phyloP scores from a whole-genome alignment of 805 yeast species.

The Saccharomycopsis fibuligera region DNA sequence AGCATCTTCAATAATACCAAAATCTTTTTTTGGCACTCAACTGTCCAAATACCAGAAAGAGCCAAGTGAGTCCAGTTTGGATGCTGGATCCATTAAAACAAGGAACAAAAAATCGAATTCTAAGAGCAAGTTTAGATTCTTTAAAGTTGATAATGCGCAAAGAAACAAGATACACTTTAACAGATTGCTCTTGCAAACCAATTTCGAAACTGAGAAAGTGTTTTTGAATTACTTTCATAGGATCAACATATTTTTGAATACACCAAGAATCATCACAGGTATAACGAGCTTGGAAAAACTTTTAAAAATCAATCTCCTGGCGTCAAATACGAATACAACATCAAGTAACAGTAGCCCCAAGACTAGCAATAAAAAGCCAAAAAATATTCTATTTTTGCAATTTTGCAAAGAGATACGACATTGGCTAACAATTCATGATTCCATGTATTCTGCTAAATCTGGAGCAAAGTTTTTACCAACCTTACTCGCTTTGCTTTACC shows the following conservation, averaged over 20 bases:
- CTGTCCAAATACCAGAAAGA: neutral
- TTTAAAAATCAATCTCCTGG: neutral
- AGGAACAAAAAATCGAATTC: neutral
- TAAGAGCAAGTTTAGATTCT: slow-evolving; percentile 4
- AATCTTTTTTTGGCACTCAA: neutral
- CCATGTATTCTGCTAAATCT: neutral
- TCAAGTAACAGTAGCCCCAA: neutral
- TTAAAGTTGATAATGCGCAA: slow-evolving; percentile 14
- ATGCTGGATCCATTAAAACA: neutral
- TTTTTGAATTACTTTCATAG: slow-evolving; percentile 16
- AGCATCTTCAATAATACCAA: neutral
- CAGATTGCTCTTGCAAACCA: slow-evolving; percentile 10
- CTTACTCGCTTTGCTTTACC: slow-evolving; percentile 10
- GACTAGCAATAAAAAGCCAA: neutral
- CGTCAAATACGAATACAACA: neutral
- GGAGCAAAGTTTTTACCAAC: slow-evolving; percentile 11
- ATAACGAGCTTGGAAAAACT: slow-evolving; percentile 12
- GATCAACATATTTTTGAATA: slow-evolving; percentile 18
- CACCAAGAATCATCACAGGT: slow-evolving; percentile 20
- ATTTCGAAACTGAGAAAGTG: slow-evolving; percentile 17
- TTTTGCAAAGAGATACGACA: slow-evolving; percentile 20
- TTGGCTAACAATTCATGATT: slow-evolving; percentile 20
- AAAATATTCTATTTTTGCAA: slow-evolving; percentile 1
- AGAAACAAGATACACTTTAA: slow-evolving; percentile 17
- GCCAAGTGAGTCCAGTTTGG: no score